Conservation (phyloP, 371 early-diverging fungal genomes). For the Rhizopus delemar region DNA sequence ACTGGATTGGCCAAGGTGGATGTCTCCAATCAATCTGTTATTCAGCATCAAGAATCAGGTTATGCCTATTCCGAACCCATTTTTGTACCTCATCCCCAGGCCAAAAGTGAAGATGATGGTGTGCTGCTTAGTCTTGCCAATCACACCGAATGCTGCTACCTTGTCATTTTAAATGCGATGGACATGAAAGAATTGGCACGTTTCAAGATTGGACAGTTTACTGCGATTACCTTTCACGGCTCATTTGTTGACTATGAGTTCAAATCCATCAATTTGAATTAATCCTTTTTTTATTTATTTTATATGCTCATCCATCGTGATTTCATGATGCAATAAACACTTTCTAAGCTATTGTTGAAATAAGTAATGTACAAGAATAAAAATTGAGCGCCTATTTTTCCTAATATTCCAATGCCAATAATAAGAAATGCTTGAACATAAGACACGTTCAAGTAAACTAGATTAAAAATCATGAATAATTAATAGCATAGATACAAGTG, state of each 20-base stretch:
- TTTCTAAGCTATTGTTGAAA: constrained; percentile 6
- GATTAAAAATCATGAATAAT: background rate
- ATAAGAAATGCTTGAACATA: constrained; percentile 50
- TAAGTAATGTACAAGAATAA: constrained; percentile 50
- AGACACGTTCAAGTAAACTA: constrained; percentile 58
- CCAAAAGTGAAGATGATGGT: constrained; percentile 61
- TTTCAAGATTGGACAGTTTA: constrained; percentile 48
- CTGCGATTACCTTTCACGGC: constrained; percentile 59
- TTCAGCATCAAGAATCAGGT: constrained; percentile 26
- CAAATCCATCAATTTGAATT: constrained; percentile 33
- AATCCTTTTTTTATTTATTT: constrained; percentile 1
- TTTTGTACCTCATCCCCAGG: constrained; percentile 58
- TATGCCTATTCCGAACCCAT: constrained; percentile 63
- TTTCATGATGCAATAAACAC: constrained; percentile 7
- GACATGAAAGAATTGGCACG: constrained; percentile 55
- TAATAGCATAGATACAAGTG: background rate
- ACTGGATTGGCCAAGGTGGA: constrained; percentile 49
- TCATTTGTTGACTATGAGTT: constrained; percentile 45
- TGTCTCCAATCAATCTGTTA: constrained; percentile 22
- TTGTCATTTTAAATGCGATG: constrained; percentile 58
- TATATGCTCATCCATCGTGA: constrained; percentile 22
- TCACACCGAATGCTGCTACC: constrained; percentile 40
- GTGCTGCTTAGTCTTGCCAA: constrained; percentile 58
- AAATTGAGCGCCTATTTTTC: constrained; percentile 53
- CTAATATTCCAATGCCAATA: constrained; percentile 50